These are phyloP conservation scores for Stagonosporopsis rhizophila DNA, from an alignment of 2,329 filamentous ascomycete species.

Conservation along the genomic window DNA sequence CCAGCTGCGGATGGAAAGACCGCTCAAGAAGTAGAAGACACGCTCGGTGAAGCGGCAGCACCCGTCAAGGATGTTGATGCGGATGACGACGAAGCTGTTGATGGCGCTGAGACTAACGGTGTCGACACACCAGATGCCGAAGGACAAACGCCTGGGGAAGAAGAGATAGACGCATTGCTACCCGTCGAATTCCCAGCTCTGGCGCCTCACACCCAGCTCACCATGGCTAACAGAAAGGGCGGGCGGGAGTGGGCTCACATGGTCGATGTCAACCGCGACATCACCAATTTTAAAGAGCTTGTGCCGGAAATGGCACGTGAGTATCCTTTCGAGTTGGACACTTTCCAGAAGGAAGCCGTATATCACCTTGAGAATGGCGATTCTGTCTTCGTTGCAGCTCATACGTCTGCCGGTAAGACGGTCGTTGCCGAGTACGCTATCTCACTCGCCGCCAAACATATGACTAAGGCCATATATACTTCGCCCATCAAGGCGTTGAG, in stretches of 20 bases:
- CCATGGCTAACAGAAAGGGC: slow-evolving; percentile 73
- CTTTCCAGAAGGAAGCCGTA: slow-evolving; percentile 97
- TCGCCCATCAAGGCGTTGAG: slow-evolving; percentile 98
- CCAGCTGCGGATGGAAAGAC: slow-evolving; percentile 64
- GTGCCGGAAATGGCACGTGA: slow-evolving; percentile 96
- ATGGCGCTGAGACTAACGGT: slow-evolving; percentile 34
- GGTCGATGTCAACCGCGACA: slow-evolving; percentile 92
- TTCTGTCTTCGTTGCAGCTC: slow-evolving; percentile 96
- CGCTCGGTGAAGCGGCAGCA: slow-evolving; percentile 60
- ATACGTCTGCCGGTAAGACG: slow-evolving; percentile 97
- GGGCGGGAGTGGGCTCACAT: slow-evolving; percentile 97
- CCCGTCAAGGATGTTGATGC: slow-evolving; percentile 30
- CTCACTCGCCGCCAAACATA: slow-evolving; percentile 93
- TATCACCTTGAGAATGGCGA: slow-evolving; percentile 97
- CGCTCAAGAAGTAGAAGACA: slow-evolving; percentile 73
- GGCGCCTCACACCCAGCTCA: slow-evolving; percentile 80
- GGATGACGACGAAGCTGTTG: slow-evolving; percentile 35
- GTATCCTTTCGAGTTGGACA: slow-evolving; percentile 97
- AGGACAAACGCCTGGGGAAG: slow-evolving; percentile 54
- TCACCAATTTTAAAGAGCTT: slow-evolving; percentile 90
- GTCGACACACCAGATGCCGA: slow-evolving; percentile 55
- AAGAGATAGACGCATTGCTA: slow-evolving; percentile 82
- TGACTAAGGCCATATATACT: slow-evolving; percentile 99
- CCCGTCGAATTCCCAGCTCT: slow-evolving; percentile 93
- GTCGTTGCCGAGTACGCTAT: slow-evolving; percentile 99